Percentiles rank a stretch among this genome's conserved stretches.
Evolutionary conservation across 2,329 filamentous ascomycete species (phyloP).

Genomic region (Colletotrichum kahawae): DNA sequence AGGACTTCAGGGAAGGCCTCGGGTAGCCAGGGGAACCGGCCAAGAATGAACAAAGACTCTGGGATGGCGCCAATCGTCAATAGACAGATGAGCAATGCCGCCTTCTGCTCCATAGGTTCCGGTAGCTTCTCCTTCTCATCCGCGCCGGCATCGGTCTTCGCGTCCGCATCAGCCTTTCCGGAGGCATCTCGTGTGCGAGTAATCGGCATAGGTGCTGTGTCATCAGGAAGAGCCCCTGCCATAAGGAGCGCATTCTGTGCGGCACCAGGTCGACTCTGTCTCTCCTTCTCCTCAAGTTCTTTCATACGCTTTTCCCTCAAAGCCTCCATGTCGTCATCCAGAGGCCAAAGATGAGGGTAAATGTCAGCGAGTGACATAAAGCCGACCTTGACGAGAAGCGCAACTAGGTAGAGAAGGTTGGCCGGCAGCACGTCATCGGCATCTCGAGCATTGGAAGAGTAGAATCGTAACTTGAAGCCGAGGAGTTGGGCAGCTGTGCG

Average conservation of each 20-base stretch:
- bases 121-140: conserved; percentile 61
- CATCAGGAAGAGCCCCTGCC: conserved; percentile 87
- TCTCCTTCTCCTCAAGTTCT: conserved; percentile 81
- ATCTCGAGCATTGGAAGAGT: conserved; percentile 80
- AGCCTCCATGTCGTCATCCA: conserved; percentile 81
- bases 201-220: conserved; percentile 61
- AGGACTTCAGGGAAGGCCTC: conserved; percentile 84
- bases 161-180: conserved; percentile 56
- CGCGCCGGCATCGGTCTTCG: conserved; percentile 52
- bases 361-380: conserved; percentile 93
- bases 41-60: conserved; percentile 90
- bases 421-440: conserved; percentile 81
- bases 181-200: conserved; percentile 54
- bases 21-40: conserved; percentile 90
- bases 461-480: conserved; percentile 96
- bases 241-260: conserved; percentile 83
- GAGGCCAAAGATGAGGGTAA: conserved; percentile 89
- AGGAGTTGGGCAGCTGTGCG: conserved; percentile 91
- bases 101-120: conserved; percentile 87
- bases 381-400: conserved; percentile 93
- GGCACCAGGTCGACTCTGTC: conserved; percentile 71
- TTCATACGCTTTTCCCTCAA: conserved; percentile 73
- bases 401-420: conserved; percentile 90
- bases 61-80: conserved; percentile 91
- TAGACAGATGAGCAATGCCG: conserved; percentile 81